Conservation (phyloP, 2,329 filamentous ascomycete species). For the Aspergillus piperis region DNA sequence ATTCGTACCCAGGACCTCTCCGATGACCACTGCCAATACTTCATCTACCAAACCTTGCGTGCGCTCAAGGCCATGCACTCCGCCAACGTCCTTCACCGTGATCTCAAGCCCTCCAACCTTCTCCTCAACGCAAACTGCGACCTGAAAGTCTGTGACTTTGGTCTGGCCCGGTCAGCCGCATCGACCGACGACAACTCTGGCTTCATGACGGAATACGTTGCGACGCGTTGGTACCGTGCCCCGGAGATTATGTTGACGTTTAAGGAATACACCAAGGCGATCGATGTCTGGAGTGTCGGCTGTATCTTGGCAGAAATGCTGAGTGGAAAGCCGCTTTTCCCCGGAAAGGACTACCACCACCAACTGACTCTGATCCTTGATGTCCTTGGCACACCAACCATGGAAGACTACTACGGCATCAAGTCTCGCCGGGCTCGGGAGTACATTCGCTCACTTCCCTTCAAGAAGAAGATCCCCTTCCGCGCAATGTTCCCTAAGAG, state of each 20-base stretch:
- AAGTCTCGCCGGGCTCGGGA: slow-evolving; percentile 96
- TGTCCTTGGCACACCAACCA: slow-evolving; percentile 94
- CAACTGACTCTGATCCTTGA: slow-evolving; percentile 96
- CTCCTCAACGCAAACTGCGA: slow-evolving; percentile 98
- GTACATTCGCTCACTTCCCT: slow-evolving; percentile 96
- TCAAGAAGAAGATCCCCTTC: slow-evolving; percentile 99
- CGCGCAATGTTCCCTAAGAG: slow-evolving; percentile 97
- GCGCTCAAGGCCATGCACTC: slow-evolving; percentile 99
- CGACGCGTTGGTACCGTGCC: slow-evolving; percentile 97
- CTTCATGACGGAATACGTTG: slow-evolving; percentile 99
- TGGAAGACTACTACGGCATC: slow-evolving; percentile 99
- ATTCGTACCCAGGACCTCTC: slow-evolving; percentile 98
- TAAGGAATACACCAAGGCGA: slow-evolving; percentile 99
- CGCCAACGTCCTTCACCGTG: slow-evolving; percentile 94
- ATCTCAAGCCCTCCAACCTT: slow-evolving; percentile 95
- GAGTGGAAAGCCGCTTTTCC: slow-evolving; percentile 96
- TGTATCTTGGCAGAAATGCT: slow-evolving; percentile 99
- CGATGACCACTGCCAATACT: slow-evolving; percentile 99
- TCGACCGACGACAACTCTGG: slow-evolving; percentile 99
- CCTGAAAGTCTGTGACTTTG: slow-evolving; percentile 98
- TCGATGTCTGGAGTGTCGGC: slow-evolving; percentile 98
- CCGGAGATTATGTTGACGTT: slow-evolving; percentile 99
- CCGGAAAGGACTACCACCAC: slow-evolving; percentile 98
- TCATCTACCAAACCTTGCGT: slow-evolving; percentile 98
- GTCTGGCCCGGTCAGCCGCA: slow-evolving; percentile 89